These are phyloP conservation scores for Microbotryum silenes-acaulis DNA, from an alignment of 1,284 basidiomycete species.

Conservation along the genomic window DNA sequence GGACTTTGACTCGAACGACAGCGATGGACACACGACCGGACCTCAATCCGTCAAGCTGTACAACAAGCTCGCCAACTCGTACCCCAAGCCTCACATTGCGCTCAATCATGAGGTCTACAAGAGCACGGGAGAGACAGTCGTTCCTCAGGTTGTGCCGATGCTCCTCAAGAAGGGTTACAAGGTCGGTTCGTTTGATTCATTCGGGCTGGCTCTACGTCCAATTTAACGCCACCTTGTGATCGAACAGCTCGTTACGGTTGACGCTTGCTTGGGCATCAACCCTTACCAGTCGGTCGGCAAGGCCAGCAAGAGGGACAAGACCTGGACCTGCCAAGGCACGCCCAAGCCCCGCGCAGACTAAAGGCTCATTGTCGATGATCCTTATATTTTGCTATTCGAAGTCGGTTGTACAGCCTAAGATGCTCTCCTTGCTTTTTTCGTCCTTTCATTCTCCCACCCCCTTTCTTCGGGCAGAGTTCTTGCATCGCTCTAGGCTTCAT, in stretches of 20 bases:
- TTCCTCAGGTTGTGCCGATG: slow-evolving; percentile 25
- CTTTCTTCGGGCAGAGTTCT: no score
- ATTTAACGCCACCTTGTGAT: no score
- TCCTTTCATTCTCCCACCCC: no score
- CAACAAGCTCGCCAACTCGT: slow-evolving; percentile 10
- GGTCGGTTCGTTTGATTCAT: background rate
- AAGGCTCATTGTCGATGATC: no score
- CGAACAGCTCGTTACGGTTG: slow-evolving; percentile 23
- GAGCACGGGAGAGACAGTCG: slow-evolving; percentile 19
- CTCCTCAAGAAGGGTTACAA: slow-evolving; percentile 28
- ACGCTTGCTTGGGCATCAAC: slow-evolving; percentile 28
- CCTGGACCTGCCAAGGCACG: slow-evolving; percentile 23
- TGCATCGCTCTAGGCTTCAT: no score
- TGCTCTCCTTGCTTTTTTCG: no score
- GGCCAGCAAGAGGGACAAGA: slow-evolving; percentile 22
- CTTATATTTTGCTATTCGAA: no score
- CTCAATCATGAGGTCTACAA: slow-evolving; percentile 31
- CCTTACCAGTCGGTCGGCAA: slow-evolving; percentile 32
- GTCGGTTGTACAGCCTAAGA: no score
- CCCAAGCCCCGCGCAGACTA: background rate
- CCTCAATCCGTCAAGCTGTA: slow-evolving; percentile 13
- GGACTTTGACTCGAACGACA: slow-evolving; percentile 33
- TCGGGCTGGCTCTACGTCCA: no score
- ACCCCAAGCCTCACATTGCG: slow-evolving; percentile 14
- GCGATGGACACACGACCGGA: slow-evolving; percentile 6